phyloP scores from a whole-genome alignment of 257 asterid genomes.

The Primulina tabacum region DNA sequence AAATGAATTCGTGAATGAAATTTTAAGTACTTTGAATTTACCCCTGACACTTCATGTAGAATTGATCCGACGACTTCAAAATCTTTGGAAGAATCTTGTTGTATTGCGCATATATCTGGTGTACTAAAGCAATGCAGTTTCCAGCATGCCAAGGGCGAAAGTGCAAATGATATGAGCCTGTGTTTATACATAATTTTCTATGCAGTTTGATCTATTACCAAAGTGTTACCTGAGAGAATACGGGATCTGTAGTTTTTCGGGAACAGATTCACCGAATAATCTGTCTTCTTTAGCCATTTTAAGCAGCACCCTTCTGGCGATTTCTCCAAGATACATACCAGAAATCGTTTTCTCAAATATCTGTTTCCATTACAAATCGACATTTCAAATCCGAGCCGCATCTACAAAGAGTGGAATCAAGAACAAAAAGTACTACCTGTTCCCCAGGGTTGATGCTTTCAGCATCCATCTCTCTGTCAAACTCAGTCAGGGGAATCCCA shows the following conservation, averaged over 20 bases:
- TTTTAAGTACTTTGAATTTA: constrained; percentile 21
- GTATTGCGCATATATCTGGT: constrained; percentile 71
- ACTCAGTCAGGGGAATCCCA: constrained; percentile 72
- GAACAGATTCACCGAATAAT: constrained; percentile 51
- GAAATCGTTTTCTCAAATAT: constrained; percentile 78
- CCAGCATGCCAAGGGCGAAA: constrained; percentile 11
- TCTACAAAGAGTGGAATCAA: too few relatives aligned
- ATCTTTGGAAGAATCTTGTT: constrained; percentile 64
- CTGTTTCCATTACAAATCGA: constrained; percentile 32
- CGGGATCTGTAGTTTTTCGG: constrained; percentile 52
- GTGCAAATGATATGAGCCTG: background rate
- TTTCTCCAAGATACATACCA: constrained; percentile 87
- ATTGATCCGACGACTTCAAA: constrained; percentile 60
- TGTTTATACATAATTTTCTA: background rate
- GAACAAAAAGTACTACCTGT: constrained; percentile 44
- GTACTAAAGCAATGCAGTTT: constrained; percentile 46
- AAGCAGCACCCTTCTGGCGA: constrained; percentile 61
- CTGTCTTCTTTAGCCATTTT: constrained; percentile 55
- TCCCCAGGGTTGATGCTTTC: constrained; percentile 75
- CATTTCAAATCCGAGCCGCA: too few relatives aligned
- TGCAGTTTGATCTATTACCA: background rate
- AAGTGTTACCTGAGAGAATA: constrained; percentile 49
- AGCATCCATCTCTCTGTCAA: constrained; percentile 73
- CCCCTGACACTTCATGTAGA: constrained; percentile 57
- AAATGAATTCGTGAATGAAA: background rate